These are phyloP conservation scores for Ligustrum vulgare DNA, from an alignment of 257 asterid species.

Conservation along the genomic window DNA sequence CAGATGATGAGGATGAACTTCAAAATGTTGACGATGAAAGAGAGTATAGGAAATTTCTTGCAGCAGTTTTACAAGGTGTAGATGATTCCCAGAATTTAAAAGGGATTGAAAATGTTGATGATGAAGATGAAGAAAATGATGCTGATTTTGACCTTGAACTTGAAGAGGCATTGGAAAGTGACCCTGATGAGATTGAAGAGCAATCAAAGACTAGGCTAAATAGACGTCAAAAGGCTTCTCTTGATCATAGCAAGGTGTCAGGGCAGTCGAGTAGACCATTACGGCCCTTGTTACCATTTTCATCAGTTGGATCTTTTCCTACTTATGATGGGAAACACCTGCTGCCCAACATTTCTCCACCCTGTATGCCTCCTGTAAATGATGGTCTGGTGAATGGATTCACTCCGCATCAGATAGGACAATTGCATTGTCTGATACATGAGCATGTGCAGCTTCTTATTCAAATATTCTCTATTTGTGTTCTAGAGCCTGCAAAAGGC, in stretches of 20 bases:
- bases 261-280: constrained; percentile 65
- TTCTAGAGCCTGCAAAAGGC: constrained; percentile 71
- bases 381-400: constrained; percentile 65
- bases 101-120: constrained; percentile 68
- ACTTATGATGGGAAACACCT: constrained; percentile 44
- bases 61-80: constrained; percentile 78
- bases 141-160: constrained; percentile 99
- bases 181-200: constrained; percentile 66
- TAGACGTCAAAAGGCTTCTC: constrained; percentile 55
- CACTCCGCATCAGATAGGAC: constrained; percentile 90
- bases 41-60: constrained; percentile 88
- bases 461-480: constrained; percentile 82
- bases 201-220: constrained; percentile 67
- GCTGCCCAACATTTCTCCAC: constrained; percentile 37
- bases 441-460: constrained; percentile 93
- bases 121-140: constrained; percentile 97
- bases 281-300: constrained; percentile 76
- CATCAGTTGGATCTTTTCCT: constrained; percentile 48
- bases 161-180: constrained; percentile 98
- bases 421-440: constrained; percentile 81
- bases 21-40: constrained; percentile 89
- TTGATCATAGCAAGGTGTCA: constrained; percentile 44
- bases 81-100: constrained; percentile 54
- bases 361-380: constrained; percentile 44
- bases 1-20: constrained; percentile 94